These are phyloP conservation scores for Dunaliella salina DNA, from an alignment of 163 green algal genomes.

Conservation along the genomic window DNA sequence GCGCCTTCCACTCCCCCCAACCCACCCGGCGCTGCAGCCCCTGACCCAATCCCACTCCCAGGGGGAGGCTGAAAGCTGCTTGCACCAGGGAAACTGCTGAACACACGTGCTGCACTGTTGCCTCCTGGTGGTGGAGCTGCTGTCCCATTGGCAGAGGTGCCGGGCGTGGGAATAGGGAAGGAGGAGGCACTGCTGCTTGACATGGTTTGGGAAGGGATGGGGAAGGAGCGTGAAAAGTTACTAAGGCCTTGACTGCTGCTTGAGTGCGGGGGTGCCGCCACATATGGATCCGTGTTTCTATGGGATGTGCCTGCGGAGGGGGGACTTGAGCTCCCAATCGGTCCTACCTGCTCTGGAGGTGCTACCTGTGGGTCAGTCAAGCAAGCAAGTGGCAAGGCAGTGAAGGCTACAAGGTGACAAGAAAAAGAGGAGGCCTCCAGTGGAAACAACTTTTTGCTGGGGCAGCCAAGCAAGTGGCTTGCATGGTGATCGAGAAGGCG, in stretches of 20 bases:
- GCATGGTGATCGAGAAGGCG: no score
- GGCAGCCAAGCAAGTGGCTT: no score
- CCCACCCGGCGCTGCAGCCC: constrained; percentile 6
- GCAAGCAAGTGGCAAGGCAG: no score
- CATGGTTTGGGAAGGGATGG: background rate
- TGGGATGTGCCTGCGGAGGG: background rate
- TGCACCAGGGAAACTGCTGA: background rate
- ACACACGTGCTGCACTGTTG: background rate
- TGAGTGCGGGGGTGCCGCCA: background rate
- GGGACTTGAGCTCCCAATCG: no score
- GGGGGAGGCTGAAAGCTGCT: constrained; percentile 15
- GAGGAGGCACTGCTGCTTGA: background rate
- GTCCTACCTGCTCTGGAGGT: no score
- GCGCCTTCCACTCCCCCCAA: constrained; percentile 33
- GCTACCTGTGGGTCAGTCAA: no score
- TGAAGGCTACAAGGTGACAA: no score
- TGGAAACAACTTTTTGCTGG: no score
- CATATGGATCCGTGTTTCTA: background rate
- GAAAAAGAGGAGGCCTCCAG: no score
- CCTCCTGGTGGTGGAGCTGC: background rate
- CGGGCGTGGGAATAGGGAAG: background rate
- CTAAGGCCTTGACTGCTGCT: constrained; percentile 1
- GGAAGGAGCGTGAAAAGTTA: background rate
- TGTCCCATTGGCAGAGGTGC: background rate
- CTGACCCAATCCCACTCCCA: background rate